Conservation (phyloP, 1,139 yeast genomes). For the Diutina sp. region DNA sequence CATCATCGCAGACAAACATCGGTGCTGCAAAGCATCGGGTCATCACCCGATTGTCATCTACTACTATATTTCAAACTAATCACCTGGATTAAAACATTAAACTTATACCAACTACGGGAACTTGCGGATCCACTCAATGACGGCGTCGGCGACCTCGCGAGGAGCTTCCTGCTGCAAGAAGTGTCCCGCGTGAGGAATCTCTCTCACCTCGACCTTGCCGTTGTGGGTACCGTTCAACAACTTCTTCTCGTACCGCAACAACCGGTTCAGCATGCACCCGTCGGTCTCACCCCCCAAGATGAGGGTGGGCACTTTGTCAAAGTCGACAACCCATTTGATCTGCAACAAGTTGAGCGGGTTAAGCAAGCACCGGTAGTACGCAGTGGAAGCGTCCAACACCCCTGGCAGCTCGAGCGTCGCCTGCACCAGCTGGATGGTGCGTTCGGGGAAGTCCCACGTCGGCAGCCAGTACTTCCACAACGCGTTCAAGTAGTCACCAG, state of each 20-base stretch:
- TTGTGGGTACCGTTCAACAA: slow-evolving; percentile 9
- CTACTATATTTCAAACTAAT: too few species aligned
- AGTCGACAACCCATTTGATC: slow-evolving; percentile 19
- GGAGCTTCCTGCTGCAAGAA: slow-evolving; percentile 32
- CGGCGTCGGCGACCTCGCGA: slow-evolving; percentile 13
- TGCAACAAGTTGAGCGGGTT: slow-evolving; percentile 13
- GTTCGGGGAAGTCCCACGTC: slow-evolving; percentile 16
- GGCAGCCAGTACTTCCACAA: slow-evolving; percentile 34
- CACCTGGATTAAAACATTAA: neutral
- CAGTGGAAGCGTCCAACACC: slow-evolving; percentile 27
- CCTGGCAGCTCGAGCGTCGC: slow-evolving; percentile 14
- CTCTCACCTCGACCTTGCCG: slow-evolving; percentile 16
- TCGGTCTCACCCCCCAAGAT: slow-evolving; percentile 25
- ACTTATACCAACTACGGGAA: neutral
- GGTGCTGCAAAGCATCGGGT: too few species aligned
- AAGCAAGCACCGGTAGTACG: slow-evolving; percentile 25
- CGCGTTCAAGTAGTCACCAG: slow-evolving; percentile 16
- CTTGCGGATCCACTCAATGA: slow-evolving; percentile 16
- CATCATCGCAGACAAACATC: too few species aligned
- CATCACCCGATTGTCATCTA: too few species aligned
- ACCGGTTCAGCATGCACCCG: slow-evolving; percentile 23
- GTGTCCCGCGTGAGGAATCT: slow-evolving; percentile 23
- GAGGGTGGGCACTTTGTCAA: slow-evolving; percentile 25
- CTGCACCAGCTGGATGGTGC: slow-evolving; percentile 19
- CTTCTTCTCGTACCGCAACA: slow-evolving; percentile 16